These are phyloP conservation scores for Colletotrichum horii DNA, from an alignment of 2,329 filamentous ascomycete genomes.

Conservation along the genomic window DNA sequence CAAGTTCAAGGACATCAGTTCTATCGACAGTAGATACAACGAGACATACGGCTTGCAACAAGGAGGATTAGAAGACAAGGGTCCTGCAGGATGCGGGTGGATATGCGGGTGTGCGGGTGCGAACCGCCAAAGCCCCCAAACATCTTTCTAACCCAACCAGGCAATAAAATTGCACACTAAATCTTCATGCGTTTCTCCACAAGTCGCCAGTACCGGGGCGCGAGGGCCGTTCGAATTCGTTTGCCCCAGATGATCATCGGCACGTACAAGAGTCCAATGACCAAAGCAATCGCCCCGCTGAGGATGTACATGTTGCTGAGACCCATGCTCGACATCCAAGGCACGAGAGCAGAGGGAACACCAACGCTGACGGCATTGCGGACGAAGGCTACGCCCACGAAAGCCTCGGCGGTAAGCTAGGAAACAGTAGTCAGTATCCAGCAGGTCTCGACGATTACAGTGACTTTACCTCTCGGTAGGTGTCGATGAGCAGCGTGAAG, in stretches of 20 bases:
- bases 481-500: slow-evolving; percentile 38
- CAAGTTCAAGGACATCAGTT: background rate
- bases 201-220: slow-evolving; percentile 8
- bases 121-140: background rate
- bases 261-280: slow-evolving; percentile 27
- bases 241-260: slow-evolving; percentile 38
- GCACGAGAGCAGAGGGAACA: slow-evolving; percentile 31
- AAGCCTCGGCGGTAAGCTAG: slow-evolving; percentile 31
- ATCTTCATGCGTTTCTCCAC: slow-evolving; percentile 8
- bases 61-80: background rate
- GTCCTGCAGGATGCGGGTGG: background rate
- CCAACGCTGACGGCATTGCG: slow-evolving; percentile 34
- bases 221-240: slow-evolving; percentile 24
- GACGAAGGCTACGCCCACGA: slow-evolving; percentile 35
- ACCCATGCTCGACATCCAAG: slow-evolving; percentile 36
- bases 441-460: background rate
- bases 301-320: slow-evolving; percentile 33
- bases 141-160: background rate
- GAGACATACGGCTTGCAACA: background rate
- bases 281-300: slow-evolving; percentile 26
- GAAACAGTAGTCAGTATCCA: background rate
- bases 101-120: background rate
- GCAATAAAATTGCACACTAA: background rate
- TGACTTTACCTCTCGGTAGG: slow-evolving; percentile 36
- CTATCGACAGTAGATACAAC: background rate